Base-by-base conservation (phyloP, 169 alveolate genomes). In the Plasmodium gallinaceum region DNA sequence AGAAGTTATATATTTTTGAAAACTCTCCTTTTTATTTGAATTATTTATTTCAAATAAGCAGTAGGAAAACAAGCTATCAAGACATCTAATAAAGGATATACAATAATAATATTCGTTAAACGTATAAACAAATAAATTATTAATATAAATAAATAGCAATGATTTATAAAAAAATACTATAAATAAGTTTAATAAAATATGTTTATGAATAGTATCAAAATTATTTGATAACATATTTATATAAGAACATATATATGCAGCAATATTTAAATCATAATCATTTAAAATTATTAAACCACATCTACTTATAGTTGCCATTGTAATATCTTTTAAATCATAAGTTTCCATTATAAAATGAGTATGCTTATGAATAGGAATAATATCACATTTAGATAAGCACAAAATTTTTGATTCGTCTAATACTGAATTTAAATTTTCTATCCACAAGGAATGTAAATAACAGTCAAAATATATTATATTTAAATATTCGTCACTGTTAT, bases 371-470 rank as follows among this genome's bases (percentile, higher is more conserved):
- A 97, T 95, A 9, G 94, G 95, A 12, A 98, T 94, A 48, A 99
- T 94, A 91, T 98, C 99, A 26, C 99, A 99, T 66, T 96, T 97
- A 5, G 99, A 99, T 37, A 98, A 94, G 7, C 99, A 98, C n/a
- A 98, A 93, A 42, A 99, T 96, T 91, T 97, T 97, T 92, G 98
- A 98, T 93, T 99, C 99, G 90, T 99, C 99, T 66, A 99, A 95
- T 4, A 98, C 99, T 4, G 99, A 97, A 95, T 99, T 99, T 71
- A 99, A 95, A 71, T 97, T 98, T 92, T 99, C 99, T 43, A 99
- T 99, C 99, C 99, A 99, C 71, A 98, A 98, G 14, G 99, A 99
- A 83, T 98, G 99, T 2, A 99, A 98, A 86, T 99, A 99, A 22
- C 99, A 99, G 93, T 99, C 99, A 88, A 98, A 98, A 64, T 98